A percentile compares a stretch with the other conserved stretches of the same genome.
These are phyloP conservation scores for Leccinum broughii DNA, from an alignment of 768 basidiomycete species.

Conservation along the genomic window DNA sequence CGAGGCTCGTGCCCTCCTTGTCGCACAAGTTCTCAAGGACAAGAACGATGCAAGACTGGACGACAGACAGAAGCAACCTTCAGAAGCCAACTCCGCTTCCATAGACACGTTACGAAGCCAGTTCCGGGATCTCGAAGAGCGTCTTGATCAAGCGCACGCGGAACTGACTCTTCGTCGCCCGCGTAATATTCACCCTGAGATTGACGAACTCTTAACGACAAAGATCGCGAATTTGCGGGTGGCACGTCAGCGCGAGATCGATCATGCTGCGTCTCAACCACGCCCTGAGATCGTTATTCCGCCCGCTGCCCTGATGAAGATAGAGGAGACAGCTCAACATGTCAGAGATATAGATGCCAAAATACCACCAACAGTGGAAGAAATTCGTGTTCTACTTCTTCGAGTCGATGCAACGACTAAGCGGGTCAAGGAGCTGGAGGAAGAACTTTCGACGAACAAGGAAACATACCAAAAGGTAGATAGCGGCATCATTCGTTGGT, in stretches of 20 bases:
- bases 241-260: slow-evolving; percentile 24
- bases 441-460: slow-evolving; percentile 21
- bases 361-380: slow-evolving; percentile 26
- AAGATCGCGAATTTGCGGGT: slow-evolving; percentile 23
- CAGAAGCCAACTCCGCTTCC: neutral
- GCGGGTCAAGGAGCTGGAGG: slow-evolving; percentile 22
- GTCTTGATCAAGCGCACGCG: slow-evolving; percentile 33
- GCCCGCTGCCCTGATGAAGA: slow-evolving; percentile 10
- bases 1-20: slow-evolving; percentile 27
- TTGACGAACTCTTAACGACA: slow-evolving; percentile 19
- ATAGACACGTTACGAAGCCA: slow-evolving; percentile 17
- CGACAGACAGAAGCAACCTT: neutral
- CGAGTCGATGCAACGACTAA: slow-evolving; percentile 22
- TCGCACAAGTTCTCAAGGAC: slow-evolving; percentile 18
- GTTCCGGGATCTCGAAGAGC: slow-evolving; percentile 27
- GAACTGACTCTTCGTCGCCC: slow-evolving; percentile 30
- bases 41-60: slow-evolving; percentile 10
- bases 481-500: neutral
- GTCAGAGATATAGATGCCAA: slow-evolving; percentile 23
- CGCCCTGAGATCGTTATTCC: slow-evolving; percentile 26
- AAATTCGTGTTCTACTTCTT: slow-evolving; percentile 28
- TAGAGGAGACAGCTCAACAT: slow-evolving; percentile 19
- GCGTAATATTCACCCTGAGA: slow-evolving; percentile 18
- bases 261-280: slow-evolving; percentile 14
- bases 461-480: slow-evolving; percentile 22